Conservation (phyloP, 2,329 filamentous ascomycete species). For the Calonectria montana region DNA sequence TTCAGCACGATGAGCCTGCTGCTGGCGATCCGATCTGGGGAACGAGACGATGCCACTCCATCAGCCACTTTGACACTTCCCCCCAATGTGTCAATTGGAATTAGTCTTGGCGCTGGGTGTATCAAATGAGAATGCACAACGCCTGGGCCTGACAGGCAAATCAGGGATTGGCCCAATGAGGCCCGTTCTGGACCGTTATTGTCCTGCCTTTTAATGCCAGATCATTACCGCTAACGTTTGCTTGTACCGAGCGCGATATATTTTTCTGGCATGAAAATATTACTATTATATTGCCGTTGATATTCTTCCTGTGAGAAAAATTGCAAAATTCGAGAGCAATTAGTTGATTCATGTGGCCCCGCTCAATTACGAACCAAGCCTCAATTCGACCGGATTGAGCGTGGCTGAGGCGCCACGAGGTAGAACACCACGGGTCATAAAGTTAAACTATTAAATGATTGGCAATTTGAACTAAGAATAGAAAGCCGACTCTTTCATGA, state of each 20-base stretch:
- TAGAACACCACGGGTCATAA: not conserved
- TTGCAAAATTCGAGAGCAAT: too few relatives aligned
- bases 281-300: not conserved
- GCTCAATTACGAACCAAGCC: not conserved
- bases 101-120: not conserved
- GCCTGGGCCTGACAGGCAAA: too few relatives aligned
- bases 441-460: not conserved
- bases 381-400: not conserved
- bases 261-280: not conserved
- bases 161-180: too few relatives aligned
- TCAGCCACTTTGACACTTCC: not conserved
- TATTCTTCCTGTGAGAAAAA: not conserved
- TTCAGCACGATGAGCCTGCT: not conserved
- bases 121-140: too few relatives aligned
- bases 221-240: too few relatives aligned
- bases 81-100: not conserved
- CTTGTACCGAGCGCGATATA: too few relatives aligned
- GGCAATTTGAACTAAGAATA: not conserved
- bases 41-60: not conserved
- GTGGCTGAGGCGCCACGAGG: not conserved
- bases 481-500: not conserved
- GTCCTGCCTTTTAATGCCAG: too few relatives aligned
- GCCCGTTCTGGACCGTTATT: too few relatives aligned
- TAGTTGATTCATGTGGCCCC: not conserved
- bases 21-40: not conserved